Evolutionary conservation across 2,329 filamentous ascomycete genomes (phyloP).

Genomic region (Cercospora nicotianae): DNA sequence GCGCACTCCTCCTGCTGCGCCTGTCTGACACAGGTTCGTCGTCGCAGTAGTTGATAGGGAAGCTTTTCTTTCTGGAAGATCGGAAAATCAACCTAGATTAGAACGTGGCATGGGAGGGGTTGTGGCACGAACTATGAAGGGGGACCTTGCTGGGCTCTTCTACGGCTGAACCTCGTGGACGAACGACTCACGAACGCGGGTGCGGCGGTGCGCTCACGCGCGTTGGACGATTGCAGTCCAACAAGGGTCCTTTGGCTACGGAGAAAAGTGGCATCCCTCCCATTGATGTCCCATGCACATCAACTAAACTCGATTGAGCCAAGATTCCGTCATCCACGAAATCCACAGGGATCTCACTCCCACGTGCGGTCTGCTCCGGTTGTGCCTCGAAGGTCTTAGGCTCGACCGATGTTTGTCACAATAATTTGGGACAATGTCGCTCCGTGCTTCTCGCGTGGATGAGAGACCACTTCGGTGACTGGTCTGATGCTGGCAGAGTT

Average conservation of each 20-base stretch:
- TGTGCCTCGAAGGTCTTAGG: background rate
- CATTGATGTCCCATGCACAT: background rate
- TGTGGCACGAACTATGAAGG: background rate
- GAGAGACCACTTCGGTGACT: background rate
- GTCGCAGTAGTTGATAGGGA: background rate
- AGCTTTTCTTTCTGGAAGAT: background rate
- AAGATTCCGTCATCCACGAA: slow-evolving; percentile 1
- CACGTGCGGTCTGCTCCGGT: background rate
- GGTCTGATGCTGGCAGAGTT: background rate
- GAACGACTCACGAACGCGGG: background rate
- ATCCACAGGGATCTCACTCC: background rate
- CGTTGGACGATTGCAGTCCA: background rate
- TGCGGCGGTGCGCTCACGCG: background rate
- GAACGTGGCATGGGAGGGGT: background rate
- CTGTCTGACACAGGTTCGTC: background rate
- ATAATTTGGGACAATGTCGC: background rate
- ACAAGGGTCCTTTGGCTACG: background rate
- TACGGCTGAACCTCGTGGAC: background rate
- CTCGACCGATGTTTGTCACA: background rate
- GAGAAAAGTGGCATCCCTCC: background rate
- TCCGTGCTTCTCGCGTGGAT: background rate
- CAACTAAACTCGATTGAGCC: slow-evolving; percentile 2
- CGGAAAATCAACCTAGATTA: background rate
- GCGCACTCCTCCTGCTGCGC: background rate
- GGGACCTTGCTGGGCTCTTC: background rate